Conservation (phyloP, 208 protist species). For the Trypanosoma mega region DNA sequence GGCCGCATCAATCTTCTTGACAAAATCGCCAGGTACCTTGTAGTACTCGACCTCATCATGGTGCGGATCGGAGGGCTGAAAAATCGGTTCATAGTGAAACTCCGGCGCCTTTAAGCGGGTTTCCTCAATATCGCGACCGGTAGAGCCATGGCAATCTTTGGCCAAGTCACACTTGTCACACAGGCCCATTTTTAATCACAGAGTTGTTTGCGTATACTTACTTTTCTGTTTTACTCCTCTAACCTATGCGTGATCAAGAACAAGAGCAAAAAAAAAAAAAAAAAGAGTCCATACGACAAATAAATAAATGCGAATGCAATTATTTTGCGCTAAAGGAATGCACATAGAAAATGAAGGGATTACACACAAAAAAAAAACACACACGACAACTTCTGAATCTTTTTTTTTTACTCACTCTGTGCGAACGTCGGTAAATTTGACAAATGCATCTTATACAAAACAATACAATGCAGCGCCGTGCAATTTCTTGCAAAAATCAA, state of each 20-base stretch:
- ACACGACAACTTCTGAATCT: too few species aligned
- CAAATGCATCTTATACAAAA: not conserved
- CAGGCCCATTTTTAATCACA: constrained; percentile 30
- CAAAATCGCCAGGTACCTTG: constrained; percentile 74
- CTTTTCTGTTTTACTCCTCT: constrained; percentile 18
- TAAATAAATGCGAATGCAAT: too few species aligned
- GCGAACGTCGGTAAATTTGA: constrained; percentile 25
- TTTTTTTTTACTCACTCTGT: constrained; percentile 15
- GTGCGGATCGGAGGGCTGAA: constrained; percentile 77
- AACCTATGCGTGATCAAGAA: too few species aligned
- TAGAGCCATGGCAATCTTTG: constrained; percentile 39
- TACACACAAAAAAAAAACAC: too few species aligned
- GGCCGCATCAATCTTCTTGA: constrained; percentile 72
- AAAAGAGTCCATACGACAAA: too few species aligned
- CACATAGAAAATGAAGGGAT: too few species aligned
- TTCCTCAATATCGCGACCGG: constrained; percentile 88
- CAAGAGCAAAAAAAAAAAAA: too few species aligned
- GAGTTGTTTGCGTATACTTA: too few species aligned
- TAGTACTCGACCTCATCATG: constrained; percentile 85
- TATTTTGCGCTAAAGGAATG: too few species aligned
- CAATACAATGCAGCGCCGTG: constrained; percentile 4
- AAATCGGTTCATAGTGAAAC: constrained; percentile 85
- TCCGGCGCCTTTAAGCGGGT: constrained; percentile 31
- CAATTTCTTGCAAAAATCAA: not conserved
- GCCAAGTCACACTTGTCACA: constrained; percentile 79